phyloP scores from a whole-genome alignment of 768 basidiomycete species.

The Leccinum variicolor region DNA sequence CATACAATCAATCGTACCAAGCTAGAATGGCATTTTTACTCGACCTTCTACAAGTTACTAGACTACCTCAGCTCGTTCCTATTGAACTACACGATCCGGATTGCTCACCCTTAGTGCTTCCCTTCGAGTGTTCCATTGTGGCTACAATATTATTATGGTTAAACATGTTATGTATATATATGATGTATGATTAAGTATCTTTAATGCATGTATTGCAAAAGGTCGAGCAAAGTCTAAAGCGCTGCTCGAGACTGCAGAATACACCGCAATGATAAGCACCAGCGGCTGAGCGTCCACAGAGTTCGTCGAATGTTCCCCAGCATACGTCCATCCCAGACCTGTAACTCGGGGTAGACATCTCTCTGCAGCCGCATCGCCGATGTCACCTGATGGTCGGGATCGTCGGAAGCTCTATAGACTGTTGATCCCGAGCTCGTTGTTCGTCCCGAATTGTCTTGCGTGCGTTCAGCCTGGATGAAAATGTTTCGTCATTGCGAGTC shows the following conservation, averaged over 20 bases:
- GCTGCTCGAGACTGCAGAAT: background rate
- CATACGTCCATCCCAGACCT: background rate
- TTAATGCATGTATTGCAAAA: background rate
- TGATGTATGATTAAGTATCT: background rate
- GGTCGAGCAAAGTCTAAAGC: background rate
- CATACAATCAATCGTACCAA: background rate
- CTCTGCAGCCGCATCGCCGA: background rate
- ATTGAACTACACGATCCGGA: background rate
- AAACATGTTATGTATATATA: background rate
- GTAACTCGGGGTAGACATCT: background rate
- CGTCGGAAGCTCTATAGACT: background rate
- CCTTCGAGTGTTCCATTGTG: background rate
- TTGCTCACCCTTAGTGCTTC: background rate
- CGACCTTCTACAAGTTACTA: background rate
- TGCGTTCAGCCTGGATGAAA: conserved; percentile 11
- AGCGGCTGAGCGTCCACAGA: background rate
- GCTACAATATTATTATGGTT: background rate
- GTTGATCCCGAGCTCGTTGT: background rate
- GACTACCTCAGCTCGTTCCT: background rate
- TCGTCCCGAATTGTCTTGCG: conserved; percentile 19
- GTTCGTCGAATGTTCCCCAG: background rate
- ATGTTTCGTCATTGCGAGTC: background rate
- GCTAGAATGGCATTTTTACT: background rate
- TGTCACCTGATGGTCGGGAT: background rate
- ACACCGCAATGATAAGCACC: background rate